These are phyloP conservation scores for Maudiozyma saulgeensis DNA, from an alignment of 805 yeast species.

Conservation along the genomic window DNA sequence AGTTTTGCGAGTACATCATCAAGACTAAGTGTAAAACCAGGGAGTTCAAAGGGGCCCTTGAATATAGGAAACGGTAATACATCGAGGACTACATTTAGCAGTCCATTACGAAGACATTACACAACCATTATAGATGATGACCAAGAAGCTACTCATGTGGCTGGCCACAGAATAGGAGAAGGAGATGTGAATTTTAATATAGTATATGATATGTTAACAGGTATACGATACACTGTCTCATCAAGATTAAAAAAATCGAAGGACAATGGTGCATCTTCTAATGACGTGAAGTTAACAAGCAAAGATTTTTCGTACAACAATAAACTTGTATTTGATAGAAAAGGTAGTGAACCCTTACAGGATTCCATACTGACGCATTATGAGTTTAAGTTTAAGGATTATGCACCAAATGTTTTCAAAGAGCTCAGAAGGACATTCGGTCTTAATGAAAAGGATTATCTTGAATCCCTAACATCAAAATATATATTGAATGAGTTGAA, in stretches of 20 bases:
- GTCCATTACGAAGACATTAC: neutral
- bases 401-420: slow-evolving; percentile 89
- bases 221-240: slow-evolving; percentile 88
- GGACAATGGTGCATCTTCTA: neutral
- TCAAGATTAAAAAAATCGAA: slow-evolving; percentile 34
- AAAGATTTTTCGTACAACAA: slow-evolving; percentile 61
- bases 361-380: slow-evolving; percentile 38
- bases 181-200: slow-evolving; percentile 88
- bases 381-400: slow-evolving; percentile 94
- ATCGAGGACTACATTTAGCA: neutral
- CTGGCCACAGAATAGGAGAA: slow-evolving; percentile 76
- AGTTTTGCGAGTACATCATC: neutral
- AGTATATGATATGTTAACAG: slow-evolving; percentile 95
- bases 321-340: slow-evolving; percentile 78
- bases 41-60: neutral
- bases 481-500: slow-evolving; percentile 85
- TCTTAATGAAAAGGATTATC: slow-evolving; percentile 88
- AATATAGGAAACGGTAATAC: neutral
- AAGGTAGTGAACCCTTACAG: slow-evolving; percentile 64
- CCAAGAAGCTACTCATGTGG: neutral
- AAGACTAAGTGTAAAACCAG: neutral
- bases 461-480: slow-evolving; percentile 84
- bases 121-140: slow-evolving; percentile 3
- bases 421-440: slow-evolving; percentile 72
- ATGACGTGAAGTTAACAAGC: slow-evolving; percentile 42